Evolutionary conservation across 331 rosid genomes (phyloP), one percentile per base, ranked within the genome.

Genomic region (Phaseolus coccineus): DNA sequence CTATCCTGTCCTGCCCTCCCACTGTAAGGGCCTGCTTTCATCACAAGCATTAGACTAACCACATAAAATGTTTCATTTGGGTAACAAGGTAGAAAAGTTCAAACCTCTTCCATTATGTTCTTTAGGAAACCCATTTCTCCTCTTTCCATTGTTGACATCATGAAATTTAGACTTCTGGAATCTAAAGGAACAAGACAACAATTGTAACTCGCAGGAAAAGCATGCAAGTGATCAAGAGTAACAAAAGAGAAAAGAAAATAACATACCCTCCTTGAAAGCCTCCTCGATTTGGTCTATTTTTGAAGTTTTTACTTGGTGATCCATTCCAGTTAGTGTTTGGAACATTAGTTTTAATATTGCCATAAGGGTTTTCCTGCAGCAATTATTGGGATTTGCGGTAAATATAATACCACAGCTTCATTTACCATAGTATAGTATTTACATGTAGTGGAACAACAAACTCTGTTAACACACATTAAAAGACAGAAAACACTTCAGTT

Each of bases 91-190:
- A 69, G 69, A 15, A 68, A 77, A 81, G 63, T 81, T 79, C 89
- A 75, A 70, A 91, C 99, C 97, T 89, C 84, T 89, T 80, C 90
- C 87, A 30, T 53, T 78, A 62, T 51, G 82, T 47, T 80, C 86
- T 3, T 82, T 83, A 59, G 83, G 84, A 82, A 67, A 82, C 69
- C 77, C 81, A 31, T 30, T 69, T 81, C 80, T 88, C 73, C 76
- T 84, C 65, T 85, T 88, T 46, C 87, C 90, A 74, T 84, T 82
- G 79, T 87, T 87, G 78, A 1, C 74, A 61, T 74, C 90, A 82
- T 64, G 88, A 70, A 81, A 83, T 82, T 88, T 91, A 64, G 90
- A 81, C 91, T 89, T 89, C 84, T 88, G 96, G 77, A 85, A 91
- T 83, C 98, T 96, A 82, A 83, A 87, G 44, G 46, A 33, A 63